phyloP scores from a whole-genome alignment of 1,284 basidiomycete species.

The Microstroma glucosiphilum region DNA sequence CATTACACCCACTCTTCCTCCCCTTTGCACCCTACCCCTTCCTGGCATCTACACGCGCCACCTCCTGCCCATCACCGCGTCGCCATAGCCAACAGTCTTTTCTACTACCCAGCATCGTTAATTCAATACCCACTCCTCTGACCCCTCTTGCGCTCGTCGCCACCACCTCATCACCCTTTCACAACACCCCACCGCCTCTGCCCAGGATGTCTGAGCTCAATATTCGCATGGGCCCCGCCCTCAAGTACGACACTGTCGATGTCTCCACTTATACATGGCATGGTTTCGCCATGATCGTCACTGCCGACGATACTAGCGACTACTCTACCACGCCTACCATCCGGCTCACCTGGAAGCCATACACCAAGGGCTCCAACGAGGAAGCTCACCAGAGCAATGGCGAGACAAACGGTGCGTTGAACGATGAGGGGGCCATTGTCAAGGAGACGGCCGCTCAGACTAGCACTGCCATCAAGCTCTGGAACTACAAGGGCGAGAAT shows the following conservation, averaged over 20 bases:
- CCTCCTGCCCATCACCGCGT: not conserved
- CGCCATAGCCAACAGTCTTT: not conserved
- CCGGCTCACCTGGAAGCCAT: slow-evolving; percentile 62
- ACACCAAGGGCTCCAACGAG: not conserved
- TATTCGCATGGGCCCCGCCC: slow-evolving; percentile 18
- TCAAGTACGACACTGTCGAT: slow-evolving; percentile 84
- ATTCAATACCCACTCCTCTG: not conserved
- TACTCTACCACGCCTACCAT: slow-evolving; percentile 54
- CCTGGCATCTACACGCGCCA: not conserved
- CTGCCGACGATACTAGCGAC: slow-evolving; percentile 65
- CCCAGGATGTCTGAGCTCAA: slow-evolving; percentile 4
- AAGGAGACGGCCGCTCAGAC: slow-evolving; percentile 9
- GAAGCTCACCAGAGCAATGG: not conserved
- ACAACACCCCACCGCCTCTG: not conserved
- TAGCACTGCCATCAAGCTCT: slow-evolving; percentile 65
- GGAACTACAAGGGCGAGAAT: slow-evolving; percentile 65
- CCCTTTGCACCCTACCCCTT: not conserved
- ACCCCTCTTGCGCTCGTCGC: not conserved
- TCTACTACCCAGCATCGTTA: not conserved
- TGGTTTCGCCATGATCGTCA: slow-evolving; percentile 56
- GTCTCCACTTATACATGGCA: slow-evolving; percentile 62
- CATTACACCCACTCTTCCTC: not conserved
- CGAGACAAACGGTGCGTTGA: not conserved
- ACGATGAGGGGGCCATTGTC: not conserved
- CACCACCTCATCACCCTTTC: not conserved